These are phyloP conservation scores for Lasiosphaeris hirsuta DNA, from an alignment of 495 filamentous ascomycete genomes.

Conservation along the genomic window DNA sequence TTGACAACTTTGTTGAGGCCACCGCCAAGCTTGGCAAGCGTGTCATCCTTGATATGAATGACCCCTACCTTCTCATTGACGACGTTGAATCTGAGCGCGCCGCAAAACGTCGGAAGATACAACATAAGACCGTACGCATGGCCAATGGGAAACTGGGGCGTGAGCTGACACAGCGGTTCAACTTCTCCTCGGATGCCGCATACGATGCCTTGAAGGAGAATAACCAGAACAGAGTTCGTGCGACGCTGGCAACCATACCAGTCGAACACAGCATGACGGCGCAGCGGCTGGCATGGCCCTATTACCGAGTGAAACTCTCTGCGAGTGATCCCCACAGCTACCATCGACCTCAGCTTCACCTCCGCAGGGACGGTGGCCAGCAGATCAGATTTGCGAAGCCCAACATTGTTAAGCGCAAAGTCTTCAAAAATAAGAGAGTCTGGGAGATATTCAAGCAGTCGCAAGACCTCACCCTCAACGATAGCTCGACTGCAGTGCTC, in stretches of 20 bases:
- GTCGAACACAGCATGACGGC: slow-evolving; percentile 93
- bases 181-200: slow-evolving; percentile 91
- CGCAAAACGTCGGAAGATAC: slow-evolving; percentile 41
- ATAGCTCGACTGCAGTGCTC: slow-evolving; percentile 81
- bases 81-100: slow-evolving; percentile 50
- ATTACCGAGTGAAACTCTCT: slow-evolving; percentile 79
- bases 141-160: slow-evolving; percentile 53
- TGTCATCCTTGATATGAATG: slow-evolving; percentile 83
- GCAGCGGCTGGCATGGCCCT: slow-evolving; percentile 85
- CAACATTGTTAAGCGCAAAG: slow-evolving; percentile 73
- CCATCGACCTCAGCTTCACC: slow-evolving; percentile 69
- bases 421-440: slow-evolving; percentile 68
- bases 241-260: slow-evolving; percentile 76
- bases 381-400: slow-evolving; percentile 57
- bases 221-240: slow-evolving; percentile 90
- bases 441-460: slow-evolving; percentile 71
- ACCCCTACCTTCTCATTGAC: slow-evolving; percentile 75
- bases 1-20: slow-evolving; percentile 55
- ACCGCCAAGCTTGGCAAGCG: slow-evolving; percentile 68
- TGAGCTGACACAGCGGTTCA: slow-evolving; percentile 75
- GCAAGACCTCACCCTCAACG: slow-evolving; percentile 74
- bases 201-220: slow-evolving; percentile 97
- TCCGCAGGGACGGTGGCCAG: slow-evolving; percentile 53
- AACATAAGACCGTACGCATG: slow-evolving; percentile 52
- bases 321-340: slow-evolving; percentile 82